Evolutionary conservation across 2,329 filamentous ascomycete genomes (phyloP).

Genomic region (Neoscytalidium dimidiatum): DNA sequence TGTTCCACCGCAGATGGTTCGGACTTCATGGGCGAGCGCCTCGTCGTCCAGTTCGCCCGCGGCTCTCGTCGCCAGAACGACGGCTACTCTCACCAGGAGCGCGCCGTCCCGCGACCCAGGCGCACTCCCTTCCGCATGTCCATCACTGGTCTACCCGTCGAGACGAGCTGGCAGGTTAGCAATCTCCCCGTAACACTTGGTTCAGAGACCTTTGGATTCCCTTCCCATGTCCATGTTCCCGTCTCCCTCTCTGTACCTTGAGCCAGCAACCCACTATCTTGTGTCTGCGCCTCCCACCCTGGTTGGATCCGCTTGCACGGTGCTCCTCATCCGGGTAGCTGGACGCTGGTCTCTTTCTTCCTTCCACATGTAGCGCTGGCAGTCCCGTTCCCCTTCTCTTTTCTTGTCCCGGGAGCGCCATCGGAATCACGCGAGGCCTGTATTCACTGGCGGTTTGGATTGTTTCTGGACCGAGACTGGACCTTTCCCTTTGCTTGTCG

Average conservation of each 20-base stretch:
- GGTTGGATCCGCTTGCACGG: conserved; percentile 16
- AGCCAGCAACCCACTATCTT: conserved; percentile 13
- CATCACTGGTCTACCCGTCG: conserved; percentile 92
- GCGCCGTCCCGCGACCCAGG: conserved; percentile 76
- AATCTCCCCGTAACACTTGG: conserved; percentile 49
- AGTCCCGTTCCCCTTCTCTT: conserved; percentile 2
- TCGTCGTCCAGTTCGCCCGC: conserved; percentile 97
- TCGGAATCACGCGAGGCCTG: conserved; percentile 16
- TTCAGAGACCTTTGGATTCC: conserved; percentile 38
- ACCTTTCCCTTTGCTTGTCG: conserved; percentile 23
- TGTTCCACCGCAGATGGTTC: conserved; percentile 71
- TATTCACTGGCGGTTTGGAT: conserved; percentile 19
- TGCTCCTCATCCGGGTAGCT: conserved; percentile 17
- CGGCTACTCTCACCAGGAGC: conserved; percentile 64
- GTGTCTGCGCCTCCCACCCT: conserved; percentile 13
- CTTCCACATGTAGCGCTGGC: conserved; percentile 13
- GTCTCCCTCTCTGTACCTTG: conserved; percentile 13
- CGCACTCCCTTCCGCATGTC: conserved; percentile 97
- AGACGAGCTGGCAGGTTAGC: conserved; percentile 99
- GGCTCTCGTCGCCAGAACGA: conserved; percentile 73
- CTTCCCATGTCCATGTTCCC: conserved; percentile 18
- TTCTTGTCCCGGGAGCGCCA: conserved; percentile 17
- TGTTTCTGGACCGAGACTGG: conserved; percentile 16
- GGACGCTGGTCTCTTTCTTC: conserved; percentile 17
- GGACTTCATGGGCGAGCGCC: conserved; percentile 95